Conservation (phyloP, 192 early-diverging fungal genomes). For the Rhizoclosmatium globosum region DNA sequence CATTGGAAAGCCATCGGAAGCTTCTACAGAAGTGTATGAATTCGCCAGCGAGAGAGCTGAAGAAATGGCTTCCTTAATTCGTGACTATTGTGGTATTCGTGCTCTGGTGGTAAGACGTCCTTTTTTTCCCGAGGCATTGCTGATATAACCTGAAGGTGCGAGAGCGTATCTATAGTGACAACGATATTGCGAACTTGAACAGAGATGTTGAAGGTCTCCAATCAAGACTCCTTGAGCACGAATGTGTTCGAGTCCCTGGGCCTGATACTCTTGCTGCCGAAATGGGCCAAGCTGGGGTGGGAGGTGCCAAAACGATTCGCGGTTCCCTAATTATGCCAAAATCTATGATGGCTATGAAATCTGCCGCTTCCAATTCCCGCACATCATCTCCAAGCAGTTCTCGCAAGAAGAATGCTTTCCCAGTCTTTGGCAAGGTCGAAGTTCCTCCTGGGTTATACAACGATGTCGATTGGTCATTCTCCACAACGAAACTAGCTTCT, state of each 20-base stretch:
- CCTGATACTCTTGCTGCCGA: constrained; percentile 42
- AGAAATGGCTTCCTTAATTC: constrained; percentile 53
- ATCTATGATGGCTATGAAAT: background rate
- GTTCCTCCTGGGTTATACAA: constrained; percentile 2
- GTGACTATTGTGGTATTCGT: constrained; percentile 55
- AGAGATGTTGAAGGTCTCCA: constrained; percentile 47
- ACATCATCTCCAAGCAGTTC: background rate
- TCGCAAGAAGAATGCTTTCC: constrained; percentile 19
- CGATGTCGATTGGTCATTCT: constrained; percentile 37
- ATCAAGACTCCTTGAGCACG: constrained; percentile 40
- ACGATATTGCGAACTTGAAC: constrained; percentile 37
- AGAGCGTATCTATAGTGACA: constrained; percentile 36
- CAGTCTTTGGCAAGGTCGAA: constrained; percentile 13
- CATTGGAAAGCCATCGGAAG: constrained; percentile 31
- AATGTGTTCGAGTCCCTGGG: constrained; percentile 48
- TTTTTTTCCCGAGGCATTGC: background rate
- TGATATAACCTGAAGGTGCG: constrained; percentile 19
- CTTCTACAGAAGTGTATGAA: constrained; percentile 51
- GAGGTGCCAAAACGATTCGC: constrained; percentile 31
- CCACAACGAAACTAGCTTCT: constrained; percentile 31
- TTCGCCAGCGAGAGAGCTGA: constrained; percentile 53
- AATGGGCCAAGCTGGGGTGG: constrained; percentile 20
- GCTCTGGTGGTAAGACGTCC: background rate
- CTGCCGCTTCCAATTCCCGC: background rate
- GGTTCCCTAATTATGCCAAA: constrained; percentile 32